Evolutionary conservation across 1,139 yeast species (phyloP), one percentile per base, ranked within the genome.

Genomic region (Saccharomycopsis crataegensis): DNA sequence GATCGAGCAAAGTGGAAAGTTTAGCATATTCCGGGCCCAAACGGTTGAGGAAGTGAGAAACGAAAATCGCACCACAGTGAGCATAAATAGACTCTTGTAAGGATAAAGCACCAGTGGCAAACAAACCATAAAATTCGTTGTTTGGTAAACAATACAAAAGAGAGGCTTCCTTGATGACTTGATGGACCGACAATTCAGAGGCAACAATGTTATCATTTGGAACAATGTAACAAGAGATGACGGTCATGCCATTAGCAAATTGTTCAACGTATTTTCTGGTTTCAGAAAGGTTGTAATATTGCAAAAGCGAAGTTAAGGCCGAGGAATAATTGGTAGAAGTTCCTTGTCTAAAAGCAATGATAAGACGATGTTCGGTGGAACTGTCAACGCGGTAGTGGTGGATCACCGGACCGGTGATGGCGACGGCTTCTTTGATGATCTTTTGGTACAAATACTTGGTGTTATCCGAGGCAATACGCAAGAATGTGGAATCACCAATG

Each of bases 31-130:
- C 98, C 1, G 93, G 83, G 34, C 99, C 99, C 64, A 93, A 77
- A 65, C 99, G 80, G 73, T 93, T 93, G 69, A 93, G 79, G 72
- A 93, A 93, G 69, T 93, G 98, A 49, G 96, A 85, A 51, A 89
- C 96, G 65, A 93, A 93, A 58, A 90, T 87, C 53, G 88, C 87
- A 62, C 93, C 96, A 65, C 90, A 86, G 69, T 93, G 98, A 46
- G 98, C 96, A 67, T 93, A 93, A 59, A 91, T 84, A 51, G 93
- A 81, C 71, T 93, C 98, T 71, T 93, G 99, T 63, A 94, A 81
- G 1, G 97, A 90, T 69, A 91, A 78, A 61, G 83, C 83, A 55
- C 94, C 87, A 55, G 76, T 70, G 59, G 86, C 83, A 66, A 91
- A 91, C 58, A 83, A 77, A 53, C 78, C 76, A 62, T 84, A 86